Base-by-base conservation (phyloP, 495 filamentous ascomycete genomes). In the Aspergillus haitiensis region DNA sequence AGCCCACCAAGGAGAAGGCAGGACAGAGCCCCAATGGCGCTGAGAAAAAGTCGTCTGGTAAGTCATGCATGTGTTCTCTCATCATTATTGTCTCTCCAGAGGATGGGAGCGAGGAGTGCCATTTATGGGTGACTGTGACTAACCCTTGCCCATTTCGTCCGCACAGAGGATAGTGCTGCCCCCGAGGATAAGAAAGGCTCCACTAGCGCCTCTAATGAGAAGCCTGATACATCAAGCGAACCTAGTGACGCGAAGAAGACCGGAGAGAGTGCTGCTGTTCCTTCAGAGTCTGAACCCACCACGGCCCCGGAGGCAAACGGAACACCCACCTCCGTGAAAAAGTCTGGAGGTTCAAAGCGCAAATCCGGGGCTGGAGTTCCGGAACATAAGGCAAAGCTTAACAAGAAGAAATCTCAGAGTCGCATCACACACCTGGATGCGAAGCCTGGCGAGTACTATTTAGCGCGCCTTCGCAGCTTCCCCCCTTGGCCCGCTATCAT, bases 401-500 rank as follows among this genome's bases (percentile, higher is more conserved):
- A 84, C 74, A 88, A 88, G 75, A 95, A 93, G 80, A 88, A 88
- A 69, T 92, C 89, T 7, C 86, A 83, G 75, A 78, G 77, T 56
- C 83, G 84, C 64, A 80, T 93, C 49, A 78, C 81, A 10, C 85
- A 95, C 58, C 77, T 90, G 48, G 81, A 94, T 66, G 91, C 88
- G 58, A 78, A 93, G 75, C 89, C 93, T 2, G 93, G 93, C 64
- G 84, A 96, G 60, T 88, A 90, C 72, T 96, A 84, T 75, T 87
- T 92, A 52, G 90, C 91, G 58, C 86, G 89, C 66, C 85, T 97
- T 68, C 93, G 91, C 78, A 92, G 92, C 55, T 92, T 88, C 75
- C 91, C 92, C 11, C 85, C 88, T 44, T 97, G 93, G 93, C 93
- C 93, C 3, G 84, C 89, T 44, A 88, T 97, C 72, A 84, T 97